These are phyloP conservation scores for Penicillium hesseltinei DNA, from an alignment of 2,329 filamentous ascomycete species.

Conservation along the genomic window DNA sequence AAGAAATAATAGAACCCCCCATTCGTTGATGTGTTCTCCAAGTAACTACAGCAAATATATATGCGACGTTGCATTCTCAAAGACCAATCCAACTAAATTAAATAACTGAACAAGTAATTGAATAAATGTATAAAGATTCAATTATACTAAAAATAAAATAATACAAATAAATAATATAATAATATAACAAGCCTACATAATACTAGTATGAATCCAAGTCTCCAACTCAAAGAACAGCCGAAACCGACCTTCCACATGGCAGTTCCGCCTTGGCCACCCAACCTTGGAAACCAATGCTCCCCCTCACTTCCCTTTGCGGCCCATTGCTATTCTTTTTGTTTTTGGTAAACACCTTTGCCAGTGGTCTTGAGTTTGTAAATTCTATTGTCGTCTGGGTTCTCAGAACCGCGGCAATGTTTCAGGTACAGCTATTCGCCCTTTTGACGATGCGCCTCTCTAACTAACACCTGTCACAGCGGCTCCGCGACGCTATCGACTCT, in stretches of 20 bases:
- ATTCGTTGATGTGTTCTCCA: background rate
- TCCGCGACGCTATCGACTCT: conserved; percentile 81
- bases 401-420: conserved; percentile 28
- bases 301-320: conserved; percentile 16
- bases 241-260: conserved; percentile 9
- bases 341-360: conserved; percentile 4
- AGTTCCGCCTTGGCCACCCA: conserved; percentile 10
- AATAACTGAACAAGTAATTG: background rate
- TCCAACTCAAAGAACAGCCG: background rate
- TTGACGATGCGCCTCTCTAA: conserved; percentile 1
- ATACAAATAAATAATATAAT: background rate
- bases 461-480: conserved; percentile 55
- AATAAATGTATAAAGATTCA: background rate
- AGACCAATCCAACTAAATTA: background rate
- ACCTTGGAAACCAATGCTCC: conserved; percentile 13
- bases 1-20: background rate
- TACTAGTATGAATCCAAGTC: background rate
- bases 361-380: conserved; percentile 12
- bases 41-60: background rate
- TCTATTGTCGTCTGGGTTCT: conserved; percentile 17
- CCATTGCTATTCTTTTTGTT: conserved; percentile 11
- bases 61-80: background rate
- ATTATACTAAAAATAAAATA: background rate
- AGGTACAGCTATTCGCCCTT: conserved; percentile 14
- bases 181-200: background rate